Evolutionary conservation across 2,329 filamentous ascomycete genomes (phyloP), one percentile per base, ranked within the genome.

Genomic region (Aspergillus sclerotialis): DNA sequence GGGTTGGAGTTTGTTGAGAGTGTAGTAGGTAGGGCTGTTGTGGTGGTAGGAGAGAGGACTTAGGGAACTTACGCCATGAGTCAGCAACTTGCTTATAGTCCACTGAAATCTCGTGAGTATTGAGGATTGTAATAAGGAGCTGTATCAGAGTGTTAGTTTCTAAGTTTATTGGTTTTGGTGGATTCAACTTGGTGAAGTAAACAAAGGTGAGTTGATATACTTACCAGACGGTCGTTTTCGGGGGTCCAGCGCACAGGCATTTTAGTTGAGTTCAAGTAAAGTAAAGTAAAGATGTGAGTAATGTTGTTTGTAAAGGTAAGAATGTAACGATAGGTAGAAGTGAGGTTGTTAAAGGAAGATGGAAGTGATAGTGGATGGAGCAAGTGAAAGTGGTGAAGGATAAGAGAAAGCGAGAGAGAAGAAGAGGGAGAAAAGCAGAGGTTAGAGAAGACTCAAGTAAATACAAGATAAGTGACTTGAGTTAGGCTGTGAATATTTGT

Each of bases 51-150:
- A 11, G 19, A 14, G 8, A 18, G 11, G 14, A 9, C n/a, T 30
- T 17, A 12, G 14, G 16, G 12, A 4, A 52, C 60, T 45, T 56
- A 64, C 61, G 58, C 63, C 63, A 67, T 16, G 55, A 52, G 4
- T 47, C 52, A 2, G 61, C 52, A 4, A 66, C 51, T 6, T 48
- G 52, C 13, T 49, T 53, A 9, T 46, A 42, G 36, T 66, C 56
- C 6, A 64, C 48, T 4, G 35, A 49, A 3, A 67, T 18, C 0
- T 61, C 44, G 15, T 63, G 60, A 8, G 56, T 63, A 31, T 65
- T 58, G 1, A 67, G 42, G 17, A 66, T 61, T 19, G 62, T 65
- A 1, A 64, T 38, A 0, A 67, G 49, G 5, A 67, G 53, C 63
- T 65, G 29, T 12, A 6, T 12, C 24, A n/a, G 6, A 19, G 13